Conservation (phyloP, 805 yeast species). For the Myxozyma neotropica region DNA sequence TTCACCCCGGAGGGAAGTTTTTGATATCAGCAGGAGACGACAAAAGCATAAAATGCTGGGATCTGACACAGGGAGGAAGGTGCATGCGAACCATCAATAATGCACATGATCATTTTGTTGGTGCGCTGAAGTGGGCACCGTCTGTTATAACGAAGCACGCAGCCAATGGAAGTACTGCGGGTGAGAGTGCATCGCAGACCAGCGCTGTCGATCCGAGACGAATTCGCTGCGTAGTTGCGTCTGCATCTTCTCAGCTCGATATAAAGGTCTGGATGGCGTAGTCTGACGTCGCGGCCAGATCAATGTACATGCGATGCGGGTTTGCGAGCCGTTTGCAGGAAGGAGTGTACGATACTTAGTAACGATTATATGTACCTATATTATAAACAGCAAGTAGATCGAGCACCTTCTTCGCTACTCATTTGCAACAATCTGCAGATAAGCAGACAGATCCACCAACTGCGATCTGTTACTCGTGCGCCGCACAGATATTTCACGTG, state of each 20-base stretch:
- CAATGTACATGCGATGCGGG: no score
- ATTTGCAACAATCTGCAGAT: no score
- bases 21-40: conserved; percentile 79
- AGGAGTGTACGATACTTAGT: no score
- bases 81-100: conserved; percentile 56
- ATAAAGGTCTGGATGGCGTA: conserved; percentile 54
- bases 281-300: not conserved
- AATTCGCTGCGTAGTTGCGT: conserved; percentile 64
- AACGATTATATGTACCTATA: no score
- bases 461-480: no score
- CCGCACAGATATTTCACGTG: not conserved
- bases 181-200: conserved; percentile 27
- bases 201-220: conserved; percentile 44
- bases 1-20: conserved; percentile 77
- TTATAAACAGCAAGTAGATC: no score
- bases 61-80: conserved; percentile 50
- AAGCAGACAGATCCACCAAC: no score
- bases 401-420: no score
- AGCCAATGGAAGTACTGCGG: conserved; percentile 32
- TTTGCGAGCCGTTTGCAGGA: no score
- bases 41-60: conserved; percentile 76
- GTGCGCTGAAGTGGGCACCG: conserved; percentile 50
- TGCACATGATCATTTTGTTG: conserved; percentile 77
- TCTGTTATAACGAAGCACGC: conserved; percentile 37
- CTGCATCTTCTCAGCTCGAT: conserved; percentile 64